Evolutionary conservation across 305 asterid species (phyloP).

Genomic region (Salvia sclarea): DNA sequence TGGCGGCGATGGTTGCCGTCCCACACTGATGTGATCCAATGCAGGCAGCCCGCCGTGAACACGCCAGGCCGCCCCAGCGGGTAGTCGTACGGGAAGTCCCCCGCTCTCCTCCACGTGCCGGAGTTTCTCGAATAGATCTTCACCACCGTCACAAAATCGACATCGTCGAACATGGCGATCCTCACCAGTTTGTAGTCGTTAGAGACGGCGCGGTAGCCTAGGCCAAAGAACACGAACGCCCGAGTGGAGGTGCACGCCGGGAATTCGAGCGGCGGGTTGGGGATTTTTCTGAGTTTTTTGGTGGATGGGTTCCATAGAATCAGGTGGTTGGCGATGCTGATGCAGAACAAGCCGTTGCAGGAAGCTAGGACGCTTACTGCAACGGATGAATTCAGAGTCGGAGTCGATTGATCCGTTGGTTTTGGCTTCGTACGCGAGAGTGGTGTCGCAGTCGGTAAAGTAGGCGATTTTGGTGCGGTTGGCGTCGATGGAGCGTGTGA

Average conservation of each 20-base stretch:
- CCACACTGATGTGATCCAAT: conserved; percentile 10
- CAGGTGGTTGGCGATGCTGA: not conserved
- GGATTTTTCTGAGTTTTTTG: not conserved
- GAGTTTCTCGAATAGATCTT: conserved; percentile 17
- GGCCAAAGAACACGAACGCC: conserved; percentile 10
- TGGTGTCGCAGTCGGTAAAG: not conserved
- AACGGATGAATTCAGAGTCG: no score
- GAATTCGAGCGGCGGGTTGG: conserved; percentile 1
- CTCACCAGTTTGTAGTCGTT: conserved; percentile 24
- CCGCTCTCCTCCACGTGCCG: not conserved
- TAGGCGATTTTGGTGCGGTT: not conserved
- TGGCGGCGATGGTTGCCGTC: not conserved
- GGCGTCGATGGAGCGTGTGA: not conserved
- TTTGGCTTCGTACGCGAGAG: not conserved
- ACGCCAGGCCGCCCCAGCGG: not conserved
- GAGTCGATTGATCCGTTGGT: not conserved
- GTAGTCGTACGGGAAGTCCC: conserved; percentile 12
- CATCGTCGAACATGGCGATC: not conserved
- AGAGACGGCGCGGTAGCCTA: conserved; percentile 1
- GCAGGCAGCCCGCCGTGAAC: not conserved
- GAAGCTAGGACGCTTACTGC: not conserved
- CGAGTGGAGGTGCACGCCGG: not conserved
- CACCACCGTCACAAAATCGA: not conserved
- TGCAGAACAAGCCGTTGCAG: conserved; percentile 24
- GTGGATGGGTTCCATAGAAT: conserved; percentile 15